phyloP scores from a whole-genome alignment of 106 monocot genomes.

The Acorus gramineus region DNA sequence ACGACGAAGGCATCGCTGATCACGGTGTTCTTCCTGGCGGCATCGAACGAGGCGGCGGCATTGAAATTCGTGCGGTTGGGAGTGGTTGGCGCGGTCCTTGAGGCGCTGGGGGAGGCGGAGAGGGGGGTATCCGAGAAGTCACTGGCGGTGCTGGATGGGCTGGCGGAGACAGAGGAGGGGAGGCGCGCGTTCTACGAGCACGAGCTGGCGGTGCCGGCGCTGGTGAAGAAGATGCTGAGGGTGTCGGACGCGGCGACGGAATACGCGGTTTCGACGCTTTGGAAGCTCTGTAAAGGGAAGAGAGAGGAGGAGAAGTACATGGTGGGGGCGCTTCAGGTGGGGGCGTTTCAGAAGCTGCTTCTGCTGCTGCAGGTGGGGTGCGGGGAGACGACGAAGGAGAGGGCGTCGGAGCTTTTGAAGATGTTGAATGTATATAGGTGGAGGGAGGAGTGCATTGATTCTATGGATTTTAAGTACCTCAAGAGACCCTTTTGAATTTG shows the following conservation, averaged over 20 bases:
- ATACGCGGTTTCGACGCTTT: constrained; percentile 31
- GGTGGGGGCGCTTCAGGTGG: constrained; percentile 40
- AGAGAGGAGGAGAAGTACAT: constrained; percentile 5
- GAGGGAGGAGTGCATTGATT: constrained; percentile 39
- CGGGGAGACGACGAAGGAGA: constrained; percentile 41
- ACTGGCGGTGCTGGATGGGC: not conserved
- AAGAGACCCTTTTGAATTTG: constrained; percentile 28
- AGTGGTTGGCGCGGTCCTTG: not conserved
- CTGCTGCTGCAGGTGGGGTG: constrained; percentile 54
- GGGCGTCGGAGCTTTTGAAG: constrained; percentile 44
- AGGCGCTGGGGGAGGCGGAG: not conserved
- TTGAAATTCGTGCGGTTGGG: constrained; percentile 10
- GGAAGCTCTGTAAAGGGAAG: constrained; percentile 16
- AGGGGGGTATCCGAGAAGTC: constrained; percentile 1
- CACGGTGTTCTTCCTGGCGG: constrained; percentile 34
- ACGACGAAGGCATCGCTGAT: constrained; percentile 51
- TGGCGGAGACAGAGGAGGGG: constrained; percentile 8
- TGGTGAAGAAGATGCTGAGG: constrained; percentile 38
- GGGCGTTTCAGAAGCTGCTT: constrained; percentile 65
- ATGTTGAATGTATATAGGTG: constrained; percentile 31
- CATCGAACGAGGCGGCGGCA: not conserved
- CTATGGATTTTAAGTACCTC: constrained; percentile 34
- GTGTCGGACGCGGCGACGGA: constrained; percentile 34
- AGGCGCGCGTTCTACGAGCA: constrained; percentile 10
- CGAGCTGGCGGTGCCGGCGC: constrained; percentile 25